phyloP scores from a whole-genome alignment of 306 rosid species.

The Sicyos baderoa region DNA sequence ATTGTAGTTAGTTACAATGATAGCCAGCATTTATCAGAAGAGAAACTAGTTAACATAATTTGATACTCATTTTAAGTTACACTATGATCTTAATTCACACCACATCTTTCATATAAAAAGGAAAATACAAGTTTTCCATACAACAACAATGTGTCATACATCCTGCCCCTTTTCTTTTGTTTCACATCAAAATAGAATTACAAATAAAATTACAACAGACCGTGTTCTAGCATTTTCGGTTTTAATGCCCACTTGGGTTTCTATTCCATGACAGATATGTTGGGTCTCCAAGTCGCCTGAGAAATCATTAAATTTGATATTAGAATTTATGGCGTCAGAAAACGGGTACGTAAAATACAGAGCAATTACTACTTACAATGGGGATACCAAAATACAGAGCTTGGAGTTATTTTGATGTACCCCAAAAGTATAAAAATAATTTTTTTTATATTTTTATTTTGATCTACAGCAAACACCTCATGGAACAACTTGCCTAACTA shows the following conservation, averaged over 20 bases:
- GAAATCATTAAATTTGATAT: constrained; percentile 18
- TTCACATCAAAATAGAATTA: constrained; percentile 4
- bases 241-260: constrained; percentile 61
- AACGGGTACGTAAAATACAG: not conserved
- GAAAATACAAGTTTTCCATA: not conserved
- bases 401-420: not conserved
- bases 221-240: constrained; percentile 8
- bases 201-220: constrained; percentile 20
- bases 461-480: too few species aligned
- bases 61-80: constrained; percentile 10
- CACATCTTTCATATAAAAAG: constrained; percentile 13
- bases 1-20: not conserved
- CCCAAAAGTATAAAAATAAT: not conserved
- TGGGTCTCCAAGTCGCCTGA: constrained; percentile 92
- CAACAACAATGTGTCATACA: constrained; percentile 11
- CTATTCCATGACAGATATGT: constrained; percentile 81
- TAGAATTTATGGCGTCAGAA: not conserved
- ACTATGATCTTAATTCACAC: not conserved
- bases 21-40: not conserved
- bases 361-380: not conserved
- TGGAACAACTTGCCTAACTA: too few species aligned
- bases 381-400: too few species aligned
- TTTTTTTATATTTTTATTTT: too few species aligned
- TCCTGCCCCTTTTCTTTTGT: not conserved
- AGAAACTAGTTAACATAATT: not conserved